Conservation (phyloP, 2,329 filamentous ascomycete genomes). For the Cylindrodendrum hubeiense region DNA sequence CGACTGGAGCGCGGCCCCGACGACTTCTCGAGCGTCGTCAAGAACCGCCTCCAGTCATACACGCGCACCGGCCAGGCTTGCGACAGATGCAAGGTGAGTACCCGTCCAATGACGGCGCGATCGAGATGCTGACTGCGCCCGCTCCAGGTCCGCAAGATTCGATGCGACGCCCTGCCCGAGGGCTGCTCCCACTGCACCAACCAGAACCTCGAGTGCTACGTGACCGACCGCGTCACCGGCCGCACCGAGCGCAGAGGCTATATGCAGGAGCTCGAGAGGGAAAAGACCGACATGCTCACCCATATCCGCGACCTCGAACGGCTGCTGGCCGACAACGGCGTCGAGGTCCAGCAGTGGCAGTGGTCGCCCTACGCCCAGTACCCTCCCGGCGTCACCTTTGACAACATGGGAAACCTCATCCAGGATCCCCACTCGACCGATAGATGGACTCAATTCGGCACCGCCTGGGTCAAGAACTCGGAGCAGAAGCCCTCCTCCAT, state of each 20-base stretch:
- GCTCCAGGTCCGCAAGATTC: conserved; percentile 82
- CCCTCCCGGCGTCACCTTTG: conserved; percentile 40
- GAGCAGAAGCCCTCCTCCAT: conserved; percentile 32
- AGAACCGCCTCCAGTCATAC: conserved; percentile 67
- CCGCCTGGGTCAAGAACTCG: conserved; percentile 51
- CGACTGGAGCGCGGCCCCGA: conserved; percentile 61
- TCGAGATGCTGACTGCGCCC: conserved; percentile 24
- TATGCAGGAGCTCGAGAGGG: conserved; percentile 79
- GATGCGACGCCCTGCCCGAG: conserved; percentile 83
- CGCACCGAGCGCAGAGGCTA: conserved; percentile 84
- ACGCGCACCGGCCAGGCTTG: conserved; percentile 85
- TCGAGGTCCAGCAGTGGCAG: conserved; percentile 69
- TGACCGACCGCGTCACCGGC: conserved; percentile 88
- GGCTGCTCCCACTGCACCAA: conserved; percentile 86
- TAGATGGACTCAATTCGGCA: conserved; percentile 49
- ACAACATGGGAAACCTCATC: conserved; percentile 42
- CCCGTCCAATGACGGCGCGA: conserved; percentile 12
- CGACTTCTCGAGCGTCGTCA: conserved; percentile 68
- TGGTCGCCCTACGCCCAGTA: conserved; percentile 47
- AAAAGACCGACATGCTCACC: conserved; percentile 75
- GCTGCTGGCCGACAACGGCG: conserved; percentile 70
- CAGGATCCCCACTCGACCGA: conserved; percentile 41
- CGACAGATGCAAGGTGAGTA: conserved; percentile 84
- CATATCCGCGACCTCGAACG: conserved; percentile 78
- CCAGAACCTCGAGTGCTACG: conserved; percentile 82